Conservation (phyloP, 129 eudicot species). For the Tagetes patula region DNA sequence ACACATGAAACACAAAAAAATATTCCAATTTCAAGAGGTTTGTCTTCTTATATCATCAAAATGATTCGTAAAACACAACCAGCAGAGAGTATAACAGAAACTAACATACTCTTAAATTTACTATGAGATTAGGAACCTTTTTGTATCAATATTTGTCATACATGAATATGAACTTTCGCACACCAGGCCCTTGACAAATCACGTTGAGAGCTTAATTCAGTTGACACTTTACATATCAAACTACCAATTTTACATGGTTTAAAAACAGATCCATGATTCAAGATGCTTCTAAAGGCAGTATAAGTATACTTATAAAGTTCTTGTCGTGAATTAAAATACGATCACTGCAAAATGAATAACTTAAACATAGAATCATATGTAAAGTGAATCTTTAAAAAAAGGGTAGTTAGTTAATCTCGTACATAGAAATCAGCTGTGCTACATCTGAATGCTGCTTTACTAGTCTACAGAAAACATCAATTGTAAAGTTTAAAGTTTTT, state of each 20-base stretch:
- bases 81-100: neutral
- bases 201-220: slow-evolving; percentile 11
- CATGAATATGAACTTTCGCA: slow-evolving; percentile 1
- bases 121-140: slow-evolving; percentile 3
- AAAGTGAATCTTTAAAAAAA: neutral
- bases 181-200: neutral
- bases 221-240: slow-evolving; percentile 16
- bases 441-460: slow-evolving; percentile 72
- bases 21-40: neutral
- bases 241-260: slow-evolving; percentile 4
- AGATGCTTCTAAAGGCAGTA: neutral
- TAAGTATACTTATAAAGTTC: neutral
- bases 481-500: slow-evolving; percentile 77
- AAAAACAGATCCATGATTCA: neutral
- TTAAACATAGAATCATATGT: neutral
- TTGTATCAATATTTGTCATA: neutral
- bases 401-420: slow-evolving; percentile 27
- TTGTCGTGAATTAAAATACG: neutral
- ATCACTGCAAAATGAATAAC: neutral
- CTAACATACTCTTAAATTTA: neutral
- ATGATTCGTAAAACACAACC: neutral
- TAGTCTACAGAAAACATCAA: slow-evolving; percentile 97
- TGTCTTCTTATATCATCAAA: slow-evolving; percentile 7
- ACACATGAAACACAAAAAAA: neutral
- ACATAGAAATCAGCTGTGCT: slow-evolving; percentile 83